Percentiles rank a stretch among this genome's conserved stretches.
Conservation (phyloP, 1,139 yeast species). For the Debaryomyces robertsiae region DNA sequence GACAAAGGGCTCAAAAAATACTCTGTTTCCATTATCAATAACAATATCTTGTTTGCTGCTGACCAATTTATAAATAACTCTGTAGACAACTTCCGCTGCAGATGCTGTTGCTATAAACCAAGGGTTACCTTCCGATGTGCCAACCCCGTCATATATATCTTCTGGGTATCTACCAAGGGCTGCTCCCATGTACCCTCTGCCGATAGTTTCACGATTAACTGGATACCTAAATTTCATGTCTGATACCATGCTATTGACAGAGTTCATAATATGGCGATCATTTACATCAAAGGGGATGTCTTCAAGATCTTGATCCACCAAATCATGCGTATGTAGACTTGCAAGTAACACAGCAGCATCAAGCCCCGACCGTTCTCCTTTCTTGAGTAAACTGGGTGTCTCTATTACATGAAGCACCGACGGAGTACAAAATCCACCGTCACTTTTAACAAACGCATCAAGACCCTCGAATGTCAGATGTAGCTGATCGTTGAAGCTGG, state of each 20-base stretch:
- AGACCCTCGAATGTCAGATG: slow-evolving; percentile 33
- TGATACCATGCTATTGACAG: slow-evolving; percentile 56
- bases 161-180: slow-evolving; percentile 94
- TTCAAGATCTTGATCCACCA: slow-evolving; percentile 31
- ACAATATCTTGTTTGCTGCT: slow-evolving; percentile 26
- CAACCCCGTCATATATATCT: slow-evolving; percentile 83
- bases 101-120: slow-evolving; percentile 91
- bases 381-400: slow-evolving; percentile 54
- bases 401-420: slow-evolving; percentile 63
- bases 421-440: slow-evolving; percentile 48
- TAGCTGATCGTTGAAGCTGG: slow-evolving; percentile 28
- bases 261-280: slow-evolving; percentile 57
- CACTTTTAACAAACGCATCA: slow-evolving; percentile 35
- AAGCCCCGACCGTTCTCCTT: slow-evolving; percentile 61
- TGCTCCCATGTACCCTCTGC: slow-evolving; percentile 49
- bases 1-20: slow-evolving; percentile 35
- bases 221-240: slow-evolving; percentile 79
- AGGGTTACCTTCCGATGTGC: slow-evolving; percentile 81
- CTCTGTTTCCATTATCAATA: slow-evolving; percentile 28
- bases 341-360: slow-evolving; percentile 82
- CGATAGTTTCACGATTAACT: slow-evolving; percentile 56
- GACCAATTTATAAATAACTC: slow-evolving; percentile 30
- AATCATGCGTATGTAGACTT: slow-evolving; percentile 62
- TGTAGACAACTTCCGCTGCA: slow-evolving; percentile 64
- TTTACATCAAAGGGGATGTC: slow-evolving; percentile 62